These are phyloP conservation scores for Suhomyces canberraensis DNA, from an alignment of 805 yeast genomes.

Conservation along the genomic window DNA sequence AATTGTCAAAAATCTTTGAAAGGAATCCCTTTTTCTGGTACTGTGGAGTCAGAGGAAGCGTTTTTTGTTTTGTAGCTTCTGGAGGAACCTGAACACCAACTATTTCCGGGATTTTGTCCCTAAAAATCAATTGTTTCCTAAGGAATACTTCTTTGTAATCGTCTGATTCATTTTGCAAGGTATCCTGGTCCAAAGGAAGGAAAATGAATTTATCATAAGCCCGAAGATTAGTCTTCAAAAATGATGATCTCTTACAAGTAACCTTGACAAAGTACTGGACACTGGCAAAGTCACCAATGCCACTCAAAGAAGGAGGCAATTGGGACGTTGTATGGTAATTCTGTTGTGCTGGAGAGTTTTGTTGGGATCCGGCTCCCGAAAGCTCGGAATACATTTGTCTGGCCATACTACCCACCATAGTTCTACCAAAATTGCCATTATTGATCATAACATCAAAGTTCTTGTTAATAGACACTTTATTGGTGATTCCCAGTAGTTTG, in stretches of 20 bases:
- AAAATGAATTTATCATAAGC: constrained; percentile 49
- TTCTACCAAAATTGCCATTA: constrained; percentile 27
- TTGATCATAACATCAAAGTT: constrained; percentile 29
- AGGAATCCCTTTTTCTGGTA: constrained; percentile 25
- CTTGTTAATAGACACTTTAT: constrained; percentile 29
- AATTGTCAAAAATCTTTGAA: constrained; percentile 22
- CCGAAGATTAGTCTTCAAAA: constrained; percentile 47
- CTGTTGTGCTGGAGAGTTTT: constrained; percentile 1
- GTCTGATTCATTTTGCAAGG: constrained; percentile 19
- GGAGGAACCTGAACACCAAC: constrained; percentile 34
- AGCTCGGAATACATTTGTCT: not conserved
- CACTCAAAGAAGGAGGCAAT: constrained; percentile 35
- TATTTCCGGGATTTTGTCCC: constrained; percentile 41
- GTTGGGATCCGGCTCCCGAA: not conserved
- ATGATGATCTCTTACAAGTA: constrained; percentile 52
- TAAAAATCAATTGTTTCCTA: constrained; percentile 39
- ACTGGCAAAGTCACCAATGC: constrained; percentile 32
- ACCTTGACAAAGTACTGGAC: constrained; percentile 57
- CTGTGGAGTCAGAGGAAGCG: constrained; percentile 17
- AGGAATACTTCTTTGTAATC: constrained; percentile 42
- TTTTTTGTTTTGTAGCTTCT: constrained; percentile 14
- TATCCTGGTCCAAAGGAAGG: constrained; percentile 45
- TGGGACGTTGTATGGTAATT: constrained; percentile 26
- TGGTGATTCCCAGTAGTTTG: constrained; percentile 32
- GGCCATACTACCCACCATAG: constrained; percentile 1